These are phyloP conservation scores for Sporisorium iseilematis-ciliati DNA, from an alignment of 1,284 basidiomycete species.

Conservation along the genomic window DNA sequence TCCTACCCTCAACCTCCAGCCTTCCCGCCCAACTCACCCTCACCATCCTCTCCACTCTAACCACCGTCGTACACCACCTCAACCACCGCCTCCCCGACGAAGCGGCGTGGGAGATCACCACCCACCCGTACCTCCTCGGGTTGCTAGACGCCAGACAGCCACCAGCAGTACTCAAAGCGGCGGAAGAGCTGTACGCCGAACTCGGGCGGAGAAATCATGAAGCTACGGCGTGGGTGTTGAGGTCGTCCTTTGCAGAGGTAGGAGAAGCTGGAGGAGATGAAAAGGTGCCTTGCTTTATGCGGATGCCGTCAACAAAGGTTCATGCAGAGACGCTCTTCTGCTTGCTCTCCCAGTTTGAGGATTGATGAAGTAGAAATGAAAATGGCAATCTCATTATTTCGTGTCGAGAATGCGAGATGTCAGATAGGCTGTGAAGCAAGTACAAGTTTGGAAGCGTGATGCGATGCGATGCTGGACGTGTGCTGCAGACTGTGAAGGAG, in stretches of 20 bases:
- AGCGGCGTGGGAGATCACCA: slow-evolving; percentile 36
- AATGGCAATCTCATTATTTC: too few species aligned
- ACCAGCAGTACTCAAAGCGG: slow-evolving; percentile 8
- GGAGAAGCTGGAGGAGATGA: neutral
- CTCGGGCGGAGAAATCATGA: slow-evolving; percentile 22
- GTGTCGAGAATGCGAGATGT: too few species aligned
- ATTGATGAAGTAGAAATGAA: neutral
- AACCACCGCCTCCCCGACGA: slow-evolving; percentile 27
- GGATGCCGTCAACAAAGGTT: neutral
- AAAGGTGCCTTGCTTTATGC: slow-evolving; percentile 35
- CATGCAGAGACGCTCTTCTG: slow-evolving; percentile 21
- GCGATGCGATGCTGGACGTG: too few species aligned
- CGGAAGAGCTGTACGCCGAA: slow-evolving; percentile 16
- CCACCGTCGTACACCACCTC: slow-evolving; percentile 19
- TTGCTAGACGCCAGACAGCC: slow-evolving; percentile 36
- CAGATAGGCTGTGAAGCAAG: too few species aligned
- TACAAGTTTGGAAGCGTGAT: too few species aligned
- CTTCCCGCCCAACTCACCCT: slow-evolving; percentile 32
- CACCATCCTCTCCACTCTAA: slow-evolving; percentile 29
- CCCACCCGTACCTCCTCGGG: slow-evolving; percentile 16
- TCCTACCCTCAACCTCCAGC: slow-evolving; percentile 23
- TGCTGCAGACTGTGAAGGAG: too few species aligned
- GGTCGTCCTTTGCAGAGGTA: slow-evolving; percentile 14
- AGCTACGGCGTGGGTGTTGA: slow-evolving; percentile 25
- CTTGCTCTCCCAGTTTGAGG: slow-evolving; percentile 8